These are phyloP conservation scores for Coemansia sp. DNA, from an alignment of 192 early-diverging fungal species.

Conservation along the genomic window DNA sequence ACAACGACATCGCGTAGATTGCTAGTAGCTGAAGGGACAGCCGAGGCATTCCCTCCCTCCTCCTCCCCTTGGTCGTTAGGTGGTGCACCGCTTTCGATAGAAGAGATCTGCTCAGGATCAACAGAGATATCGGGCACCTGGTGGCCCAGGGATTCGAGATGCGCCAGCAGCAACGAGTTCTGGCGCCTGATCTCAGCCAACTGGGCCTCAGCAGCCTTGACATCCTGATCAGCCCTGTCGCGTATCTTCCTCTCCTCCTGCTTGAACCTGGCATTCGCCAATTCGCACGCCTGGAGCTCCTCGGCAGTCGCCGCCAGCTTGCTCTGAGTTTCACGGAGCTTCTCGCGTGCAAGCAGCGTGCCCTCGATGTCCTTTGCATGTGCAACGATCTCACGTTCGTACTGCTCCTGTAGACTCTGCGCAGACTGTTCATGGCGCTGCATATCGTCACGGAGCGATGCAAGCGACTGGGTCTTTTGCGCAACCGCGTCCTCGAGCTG, in stretches of 20 bases:
- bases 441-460: conserved; percentile 56
- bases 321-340: conserved; percentile 30
- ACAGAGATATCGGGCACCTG: conserved; percentile 38
- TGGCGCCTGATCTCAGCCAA: conserved; percentile 62
- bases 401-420: conserved; percentile 63
- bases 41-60: background rate
- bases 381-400: conserved; percentile 65
- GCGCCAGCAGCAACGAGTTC: conserved; percentile 71
- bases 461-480: conserved; percentile 24
- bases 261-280: conserved; percentile 23
- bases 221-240: conserved; percentile 17
- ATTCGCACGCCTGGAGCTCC: conserved; percentile 21
- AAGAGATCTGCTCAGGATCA: conserved; percentile 34
- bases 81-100: background rate
- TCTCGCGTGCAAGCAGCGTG: conserved; percentile 49
- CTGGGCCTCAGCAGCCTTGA: conserved; percentile 52
- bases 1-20: conserved; percentile 63
- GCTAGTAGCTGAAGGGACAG: conserved; percentile 3
- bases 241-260: conserved; percentile 24
- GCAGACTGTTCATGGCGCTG: conserved; percentile 52
- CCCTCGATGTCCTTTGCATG: conserved; percentile 62
- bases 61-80: too few relatives aligned
- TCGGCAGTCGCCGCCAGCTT: conserved; percentile 17
- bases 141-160: conserved; percentile 65
- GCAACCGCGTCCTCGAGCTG: conserved; percentile 21